Base-by-base conservation (phyloP, 495 filamentous ascomycete species). In the Aspergillus funiculosus region DNA sequence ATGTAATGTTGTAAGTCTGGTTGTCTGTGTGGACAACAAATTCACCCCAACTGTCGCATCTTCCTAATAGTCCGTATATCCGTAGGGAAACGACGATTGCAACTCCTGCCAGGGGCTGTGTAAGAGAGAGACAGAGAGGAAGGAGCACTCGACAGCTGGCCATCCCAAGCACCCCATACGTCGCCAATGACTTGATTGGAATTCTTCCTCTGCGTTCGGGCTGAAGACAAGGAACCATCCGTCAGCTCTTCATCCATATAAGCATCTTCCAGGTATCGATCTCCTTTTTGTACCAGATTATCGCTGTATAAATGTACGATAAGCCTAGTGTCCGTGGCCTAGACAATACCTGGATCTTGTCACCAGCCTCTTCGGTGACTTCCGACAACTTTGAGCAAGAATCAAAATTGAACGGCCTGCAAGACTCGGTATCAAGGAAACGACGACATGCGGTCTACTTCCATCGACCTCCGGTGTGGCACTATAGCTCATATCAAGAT, bases 401-500 rank as follows among this genome's bases (percentile, higher is more conserved):
- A 15, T 51, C 26, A 6, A 42, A 48, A 19, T 24, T 28, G 15
- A 47, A 48, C 1, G 40, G 18, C 8, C 18, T 43, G 10, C 44
- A 40, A 24, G 59, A 59, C 32, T 57, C 53, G n/a, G 43, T 59
- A 18, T 30, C 37, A 14, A 51, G 27, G 24, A 57, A 36, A 37
- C 60, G 60, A 34, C 56, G 62, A 27, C 62, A 57, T 48, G 62
- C 45, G 0, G 50, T 60, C 11, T 66, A 66, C 41, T 57, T 60
- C 35, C 50, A 57, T 31, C 56, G 62, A 6, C 62, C 62, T 14
- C 56, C 62, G 8, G 58, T 66, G 7, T 61, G 61, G 58, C 42
- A 30, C 13, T 50, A 45, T 6, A 43, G 50, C 22, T 27, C 48
- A 1, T 37, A 20, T 27, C 47, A 34, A 32, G 15, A 48, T 26